Evolutionary conservation across 1,139 yeast genomes (phyloP), one percentile per base, ranked within the genome.

Genomic region (Hyphopichia fennica): DNA sequence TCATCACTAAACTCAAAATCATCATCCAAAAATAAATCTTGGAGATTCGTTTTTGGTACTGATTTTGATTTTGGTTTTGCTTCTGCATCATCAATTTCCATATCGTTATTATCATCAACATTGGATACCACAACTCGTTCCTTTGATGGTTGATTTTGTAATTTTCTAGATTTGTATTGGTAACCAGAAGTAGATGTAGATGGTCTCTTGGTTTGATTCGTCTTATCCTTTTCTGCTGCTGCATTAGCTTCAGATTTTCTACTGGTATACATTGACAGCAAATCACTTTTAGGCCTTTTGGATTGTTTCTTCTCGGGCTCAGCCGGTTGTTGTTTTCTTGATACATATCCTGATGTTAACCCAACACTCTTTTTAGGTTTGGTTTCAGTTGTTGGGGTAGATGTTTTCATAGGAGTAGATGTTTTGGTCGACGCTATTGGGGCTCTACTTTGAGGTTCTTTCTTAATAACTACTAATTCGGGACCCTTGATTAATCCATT

Each of bases 141-240:
- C 39, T 57, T 65, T 2, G 72, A 72, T 30, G 56, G 58, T 30
- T 50, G 53, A 13, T 47, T 52, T 34, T 67, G 69, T 15, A 51
- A 32, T 42, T 72, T 72, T 20, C 77, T 54, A 2, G 77, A 71
- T 48, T 70, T 69, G 48, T 72, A 72, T 40, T 64, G 66, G 48
- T 64, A 69, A 4, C 50, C 48, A 3, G 46, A 35, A 7, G 54
- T 53, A 20, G 51, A 50, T 11, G 49, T 40, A 6, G 45, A 18
- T 17, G 49, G 31, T 40, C 54, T 46, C 42, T 47, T 50, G 4
- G 31, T 10, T 35, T 38, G 2, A 46, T 48, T 8, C 34, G 16
- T 5, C 40, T 15, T 16, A 30, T 16, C 30, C 11, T 29, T 29
- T 19, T 42, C 10, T 4, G 50, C 41, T 11, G 44, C 15, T 22